Conservation (phyloP, 352 stramenopile species). For the Phytophthora cactorum region DNA sequence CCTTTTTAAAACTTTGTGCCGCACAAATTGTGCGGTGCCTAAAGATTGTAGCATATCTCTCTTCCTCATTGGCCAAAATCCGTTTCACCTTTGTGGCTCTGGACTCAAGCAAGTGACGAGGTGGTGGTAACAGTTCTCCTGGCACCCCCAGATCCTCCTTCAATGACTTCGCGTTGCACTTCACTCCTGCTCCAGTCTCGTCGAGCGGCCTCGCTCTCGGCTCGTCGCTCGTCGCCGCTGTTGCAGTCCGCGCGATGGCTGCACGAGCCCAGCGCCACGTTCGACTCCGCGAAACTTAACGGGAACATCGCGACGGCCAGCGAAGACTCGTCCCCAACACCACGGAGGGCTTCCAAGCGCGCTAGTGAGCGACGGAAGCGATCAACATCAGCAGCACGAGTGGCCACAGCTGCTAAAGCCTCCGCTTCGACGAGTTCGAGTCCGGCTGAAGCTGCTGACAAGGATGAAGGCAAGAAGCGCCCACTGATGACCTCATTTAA, state of each 20-base stretch:
- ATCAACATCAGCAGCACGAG: slow-evolving; percentile 13
- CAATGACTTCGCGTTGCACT: slow-evolving; percentile 16
- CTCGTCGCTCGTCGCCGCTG: slow-evolving; percentile 12
- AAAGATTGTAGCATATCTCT: background rate
- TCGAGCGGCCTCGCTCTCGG: slow-evolving; percentile 5
- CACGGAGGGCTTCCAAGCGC: slow-evolving; percentile 27
- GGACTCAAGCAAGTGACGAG: background rate
- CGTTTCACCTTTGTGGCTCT: too few relatives aligned
- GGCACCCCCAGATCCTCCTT: background rate
- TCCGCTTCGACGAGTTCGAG: background rate
- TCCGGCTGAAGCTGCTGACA: slow-evolving; percentile 11
- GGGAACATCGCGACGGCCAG: slow-evolving; percentile 11
- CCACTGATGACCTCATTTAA: slow-evolving; percentile 64
- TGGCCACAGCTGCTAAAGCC: slow-evolving; percentile 4
- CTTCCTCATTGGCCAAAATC: background rate
- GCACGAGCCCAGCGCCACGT: slow-evolving; percentile 24
- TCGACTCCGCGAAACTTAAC: slow-evolving; percentile 29
- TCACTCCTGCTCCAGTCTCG: slow-evolving; percentile 30
- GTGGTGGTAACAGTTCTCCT: background rate
- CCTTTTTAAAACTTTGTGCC: too few relatives aligned
- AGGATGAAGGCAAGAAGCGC: slow-evolving; percentile 51
- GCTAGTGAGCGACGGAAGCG: slow-evolving; percentile 36
- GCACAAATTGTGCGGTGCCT: too few relatives aligned
- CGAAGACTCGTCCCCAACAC: slow-evolving; percentile 3
- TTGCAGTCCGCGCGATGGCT: slow-evolving; percentile 23